Conservation (phyloP, 345 rosid species). For the Eucalyptus tenuipes region DNA sequence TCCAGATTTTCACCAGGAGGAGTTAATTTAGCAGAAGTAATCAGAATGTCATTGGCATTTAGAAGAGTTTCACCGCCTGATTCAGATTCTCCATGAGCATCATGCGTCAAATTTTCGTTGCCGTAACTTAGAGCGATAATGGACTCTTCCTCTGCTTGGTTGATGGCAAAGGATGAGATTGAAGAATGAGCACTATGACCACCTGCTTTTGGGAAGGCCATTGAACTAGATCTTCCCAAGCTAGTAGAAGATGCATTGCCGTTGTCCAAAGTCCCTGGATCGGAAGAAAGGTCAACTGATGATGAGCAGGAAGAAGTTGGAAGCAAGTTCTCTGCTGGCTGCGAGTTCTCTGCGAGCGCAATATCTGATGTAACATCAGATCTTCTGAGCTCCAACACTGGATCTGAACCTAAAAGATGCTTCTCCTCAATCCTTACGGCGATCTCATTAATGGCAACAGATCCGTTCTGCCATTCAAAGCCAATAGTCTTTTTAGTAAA, state of each 20-base stretch:
- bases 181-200: constrained; percentile 7
- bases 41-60: not conserved
- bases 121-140: not conserved
- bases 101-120: not conserved
- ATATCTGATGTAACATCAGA: constrained; percentile 1
- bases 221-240: constrained; percentile 11
- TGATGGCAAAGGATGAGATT: constrained; percentile 1
- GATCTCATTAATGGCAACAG: constrained; percentile 1
- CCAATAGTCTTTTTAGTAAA: not conserved
- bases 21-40: not conserved
- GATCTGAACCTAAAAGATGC: constrained; percentile 4
- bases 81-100: constrained; percentile 5
- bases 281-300: constrained; percentile 36
- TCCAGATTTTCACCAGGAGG: not conserved
- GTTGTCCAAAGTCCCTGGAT: constrained; percentile 25
- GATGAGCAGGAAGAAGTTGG: constrained; percentile 26
- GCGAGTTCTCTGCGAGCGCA: constrained; percentile 1
- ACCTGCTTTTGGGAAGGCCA: not conserved
- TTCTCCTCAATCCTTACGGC: constrained; percentile 6
- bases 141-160: constrained; percentile 12
- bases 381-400: constrained; percentile 1
- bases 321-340: constrained; percentile 9
- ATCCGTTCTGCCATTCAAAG: constrained; percentile 40
- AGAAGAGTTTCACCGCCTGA: not conserved
- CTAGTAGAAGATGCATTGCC: constrained; percentile 10